phyloP scores from a whole-genome alignment of 345 rosid species.

The Eucalyptus albens region DNA sequence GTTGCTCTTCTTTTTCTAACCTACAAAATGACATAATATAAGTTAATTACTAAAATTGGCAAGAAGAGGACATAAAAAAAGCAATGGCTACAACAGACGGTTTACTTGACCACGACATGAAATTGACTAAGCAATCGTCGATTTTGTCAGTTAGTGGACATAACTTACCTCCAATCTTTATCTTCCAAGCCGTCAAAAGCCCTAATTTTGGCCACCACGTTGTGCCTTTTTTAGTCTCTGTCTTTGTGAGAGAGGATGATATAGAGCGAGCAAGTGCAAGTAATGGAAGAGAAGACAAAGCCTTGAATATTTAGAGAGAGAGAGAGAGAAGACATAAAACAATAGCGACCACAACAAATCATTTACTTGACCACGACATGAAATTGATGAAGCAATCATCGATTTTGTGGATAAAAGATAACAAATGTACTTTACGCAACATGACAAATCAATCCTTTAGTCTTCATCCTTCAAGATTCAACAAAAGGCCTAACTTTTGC shows the following conservation, averaged over 20 bases:
- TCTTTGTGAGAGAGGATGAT: neutral
- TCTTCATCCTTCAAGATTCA: neutral
- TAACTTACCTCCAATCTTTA: neutral
- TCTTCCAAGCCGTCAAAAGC: neutral
- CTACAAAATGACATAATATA: neutral
- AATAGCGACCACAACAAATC: too few species aligned
- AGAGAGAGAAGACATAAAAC: too few species aligned
- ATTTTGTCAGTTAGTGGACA: neutral
- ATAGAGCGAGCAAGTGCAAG: neutral
- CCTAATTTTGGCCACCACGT: neutral
- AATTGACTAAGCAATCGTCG: neutral
- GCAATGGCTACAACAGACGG: neutral
- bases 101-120: neutral
- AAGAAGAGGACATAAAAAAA: neutral
- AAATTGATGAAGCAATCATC: too few species aligned
- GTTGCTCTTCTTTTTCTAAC: neutral
- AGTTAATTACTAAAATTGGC: neutral
- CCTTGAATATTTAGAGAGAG: neutral
- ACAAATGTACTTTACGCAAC: too few species aligned
- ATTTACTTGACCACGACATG: too few species aligned
- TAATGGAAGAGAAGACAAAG: neutral
- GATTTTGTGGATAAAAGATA: too few species aligned
- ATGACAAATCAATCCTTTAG: too few species aligned
- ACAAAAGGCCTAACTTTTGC: neutral
- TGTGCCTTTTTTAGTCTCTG: neutral